A percentile compares a stretch with the other conserved stretches of the same genome.
These are phyloP conservation scores for Scutellaria minor DNA, from an alignment of 257 asterid species.

Conservation along the genomic window DNA sequence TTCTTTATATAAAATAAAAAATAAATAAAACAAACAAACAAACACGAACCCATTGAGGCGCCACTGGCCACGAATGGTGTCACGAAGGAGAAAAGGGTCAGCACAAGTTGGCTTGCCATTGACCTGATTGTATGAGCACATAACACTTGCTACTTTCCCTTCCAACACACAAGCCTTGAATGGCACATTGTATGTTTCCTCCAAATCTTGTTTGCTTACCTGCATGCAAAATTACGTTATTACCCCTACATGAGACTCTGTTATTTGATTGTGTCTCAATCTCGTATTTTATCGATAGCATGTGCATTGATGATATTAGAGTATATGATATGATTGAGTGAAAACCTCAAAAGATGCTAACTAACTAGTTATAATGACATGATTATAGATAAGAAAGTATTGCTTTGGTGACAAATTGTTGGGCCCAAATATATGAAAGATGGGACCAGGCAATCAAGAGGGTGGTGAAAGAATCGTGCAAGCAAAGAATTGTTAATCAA, in stretches of 20 bases:
- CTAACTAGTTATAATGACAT: not conserved
- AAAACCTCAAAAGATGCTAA: not conserved
- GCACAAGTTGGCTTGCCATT: slow-evolving; percentile 97
- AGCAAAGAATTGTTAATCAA: slow-evolving; percentile 26
- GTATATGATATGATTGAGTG: too few relatives aligned
- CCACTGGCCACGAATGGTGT: slow-evolving; percentile 82
- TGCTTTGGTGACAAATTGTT: not conserved
- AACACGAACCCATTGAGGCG: slow-evolving; percentile 67
- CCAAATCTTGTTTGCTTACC: slow-evolving; percentile 90
- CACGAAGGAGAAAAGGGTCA: slow-evolving; percentile 75
- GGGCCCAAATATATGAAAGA: slow-evolving; percentile 9
- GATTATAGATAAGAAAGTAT: slow-evolving; percentile 1
- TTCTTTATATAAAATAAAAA: too few relatives aligned
- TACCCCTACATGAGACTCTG: not conserved
- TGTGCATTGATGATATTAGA: too few relatives aligned
- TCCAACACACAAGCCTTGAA: slow-evolving; percentile 87
- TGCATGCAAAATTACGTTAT: slow-evolving; percentile 19
- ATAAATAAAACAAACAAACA: too few relatives aligned
- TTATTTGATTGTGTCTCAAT: not conserved
- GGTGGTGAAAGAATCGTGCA: slow-evolving; percentile 35
- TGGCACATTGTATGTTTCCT: slow-evolving; percentile 92
- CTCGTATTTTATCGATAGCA: too few relatives aligned
- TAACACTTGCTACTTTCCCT: slow-evolving; percentile 89
- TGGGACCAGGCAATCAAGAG: slow-evolving; percentile 9
- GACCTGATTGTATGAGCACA: slow-evolving; percentile 96